These are phyloP conservation scores for Globisporangium paroecandrum DNA, from an alignment of 352 stramenopile species.

Conservation along the genomic window DNA sequence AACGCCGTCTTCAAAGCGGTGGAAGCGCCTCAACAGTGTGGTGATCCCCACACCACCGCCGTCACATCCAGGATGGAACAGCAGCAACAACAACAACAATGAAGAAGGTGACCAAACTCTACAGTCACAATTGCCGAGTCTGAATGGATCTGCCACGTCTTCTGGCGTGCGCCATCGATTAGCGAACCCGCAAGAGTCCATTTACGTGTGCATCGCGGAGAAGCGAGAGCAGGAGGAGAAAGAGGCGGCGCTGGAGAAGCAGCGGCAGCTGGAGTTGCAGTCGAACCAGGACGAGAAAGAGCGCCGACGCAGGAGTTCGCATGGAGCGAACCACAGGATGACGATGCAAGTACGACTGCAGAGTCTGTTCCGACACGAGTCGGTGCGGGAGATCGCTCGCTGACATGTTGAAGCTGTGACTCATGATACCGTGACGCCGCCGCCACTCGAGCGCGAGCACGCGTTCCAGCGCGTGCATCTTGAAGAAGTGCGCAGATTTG, in stretches of 20 bases:
- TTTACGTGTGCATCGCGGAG: conserved; percentile 33
- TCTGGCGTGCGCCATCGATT: conserved; percentile 23
- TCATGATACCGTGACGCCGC: neutral
- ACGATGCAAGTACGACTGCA: conserved; percentile 41
- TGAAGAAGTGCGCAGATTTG: conserved; percentile 49
- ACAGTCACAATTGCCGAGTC: conserved; percentile 13
- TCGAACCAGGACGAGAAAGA: conserved; percentile 8
- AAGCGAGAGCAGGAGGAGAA: conserved; percentile 16
- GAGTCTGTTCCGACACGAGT: conserved; percentile 5
- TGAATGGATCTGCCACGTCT: conserved; percentile 6
- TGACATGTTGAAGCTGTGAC: conserved; percentile 1
- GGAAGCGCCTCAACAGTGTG: conserved; percentile 7
- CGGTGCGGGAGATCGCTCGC: neutral
- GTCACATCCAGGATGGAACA: neutral
- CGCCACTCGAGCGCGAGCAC: conserved; percentile 28
- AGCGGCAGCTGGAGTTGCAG: conserved; percentile 1
- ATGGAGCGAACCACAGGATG: conserved; percentile 20
- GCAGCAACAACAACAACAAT: conserved; percentile 9
- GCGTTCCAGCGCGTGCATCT: conserved; percentile 54
- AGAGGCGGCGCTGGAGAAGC: conserved; percentile 11
- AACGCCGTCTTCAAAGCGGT: neutral
- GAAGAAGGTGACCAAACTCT: neutral
- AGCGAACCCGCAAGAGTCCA: conserved; percentile 44
- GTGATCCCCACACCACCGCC: neutral
- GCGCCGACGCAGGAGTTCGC: neutral